Conservation (phyloP, 768 basidiomycete genomes). For the Thelephora aurantiotincta region DNA sequence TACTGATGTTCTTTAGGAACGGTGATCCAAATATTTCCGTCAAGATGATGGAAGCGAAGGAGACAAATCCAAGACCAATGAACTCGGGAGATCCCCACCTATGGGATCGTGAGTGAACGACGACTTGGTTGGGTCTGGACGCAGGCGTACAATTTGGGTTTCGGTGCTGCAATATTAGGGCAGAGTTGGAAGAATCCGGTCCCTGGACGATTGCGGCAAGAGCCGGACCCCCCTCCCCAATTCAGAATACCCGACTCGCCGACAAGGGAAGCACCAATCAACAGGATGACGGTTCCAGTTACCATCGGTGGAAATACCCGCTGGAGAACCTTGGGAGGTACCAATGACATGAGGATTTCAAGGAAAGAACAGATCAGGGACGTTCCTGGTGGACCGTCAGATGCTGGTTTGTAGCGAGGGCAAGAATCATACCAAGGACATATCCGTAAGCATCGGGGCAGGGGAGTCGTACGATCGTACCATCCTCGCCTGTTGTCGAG, state of each 20-base stretch:
- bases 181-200: slow-evolving; percentile 60
- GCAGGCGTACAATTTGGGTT: slow-evolving; percentile 41
- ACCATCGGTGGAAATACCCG: slow-evolving; percentile 71
- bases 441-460: slow-evolving; percentile 77
- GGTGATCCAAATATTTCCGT: slow-evolving; percentile 77
- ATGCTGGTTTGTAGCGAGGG: neutral
- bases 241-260: slow-evolving; percentile 61
- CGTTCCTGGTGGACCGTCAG: slow-evolving; percentile 32
- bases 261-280: slow-evolving; percentile 70
- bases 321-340: slow-evolving; percentile 47
- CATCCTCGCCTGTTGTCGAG: slow-evolving; percentile 38
- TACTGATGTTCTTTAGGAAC: slow-evolving; percentile 69
- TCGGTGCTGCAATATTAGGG: slow-evolving; percentile 55
- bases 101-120: neutral
- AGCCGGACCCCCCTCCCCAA: slow-evolving; percentile 78
- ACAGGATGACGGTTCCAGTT: slow-evolving; percentile 67
- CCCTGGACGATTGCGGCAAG: slow-evolving; percentile 44
- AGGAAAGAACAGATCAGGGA: slow-evolving; percentile 67
- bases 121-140: neutral
- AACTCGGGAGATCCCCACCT: slow-evolving; percentile 77
- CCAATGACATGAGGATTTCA: slow-evolving; percentile 67
- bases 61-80: slow-evolving; percentile 79
- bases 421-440: slow-evolving; percentile 37
- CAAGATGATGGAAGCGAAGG: slow-evolving; percentile 61
- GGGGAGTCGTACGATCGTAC: slow-evolving; percentile 38